Base-by-base conservation (phyloP, 371 early-diverging fungal genomes). In the Mucor circinelloides region DNA sequence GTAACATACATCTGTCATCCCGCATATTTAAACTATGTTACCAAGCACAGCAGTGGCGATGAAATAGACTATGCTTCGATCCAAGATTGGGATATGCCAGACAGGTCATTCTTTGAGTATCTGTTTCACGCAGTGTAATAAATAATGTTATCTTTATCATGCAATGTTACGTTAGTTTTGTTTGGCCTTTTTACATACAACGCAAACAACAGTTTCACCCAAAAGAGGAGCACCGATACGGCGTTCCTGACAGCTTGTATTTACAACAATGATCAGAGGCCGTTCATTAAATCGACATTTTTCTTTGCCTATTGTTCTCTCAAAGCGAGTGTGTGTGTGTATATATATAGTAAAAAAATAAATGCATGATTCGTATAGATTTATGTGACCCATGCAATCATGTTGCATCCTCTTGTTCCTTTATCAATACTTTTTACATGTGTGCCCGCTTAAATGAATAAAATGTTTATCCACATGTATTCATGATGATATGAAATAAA, bases 1-100 rank as follows among this genome's bases (percentile, higher is more conserved):
- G 17, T 72, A 7, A 77, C 74, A 10, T 77, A 56, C 36, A 64
- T 77, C 9, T 74, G 74, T 55, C 70, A 74, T 69, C 67, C 69
- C 21, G 69, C 60, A 19, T 69, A 77, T 58, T 28, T 57, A 23
- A 31, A 50, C 28, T 70, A 71, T 64, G 46, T 71, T 13, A 59
- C 63, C 30, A 69, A 66, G 52, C 27, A 58, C 40, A 40, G 40
- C 40, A 17, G 40, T 19, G 38, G 38, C 17, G 42, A 4, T n/a
- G 38, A 23, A 38, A 66, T 64, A 48, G 67, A 67, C 42, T 67
- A 56, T 50, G 23, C 44, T 12, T 50, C 57, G 19, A 31, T 46
- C n/a, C 50, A 52, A 27, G 30, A 72, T 17, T 68, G 64, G 69
- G 19, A 48, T 15, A 71, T 68, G 66, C 77, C 74, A 27, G 67